Evolutionary conservation across 768 basidiomycete species (phyloP).

Genomic region (Cytidiella melzeri): DNA sequence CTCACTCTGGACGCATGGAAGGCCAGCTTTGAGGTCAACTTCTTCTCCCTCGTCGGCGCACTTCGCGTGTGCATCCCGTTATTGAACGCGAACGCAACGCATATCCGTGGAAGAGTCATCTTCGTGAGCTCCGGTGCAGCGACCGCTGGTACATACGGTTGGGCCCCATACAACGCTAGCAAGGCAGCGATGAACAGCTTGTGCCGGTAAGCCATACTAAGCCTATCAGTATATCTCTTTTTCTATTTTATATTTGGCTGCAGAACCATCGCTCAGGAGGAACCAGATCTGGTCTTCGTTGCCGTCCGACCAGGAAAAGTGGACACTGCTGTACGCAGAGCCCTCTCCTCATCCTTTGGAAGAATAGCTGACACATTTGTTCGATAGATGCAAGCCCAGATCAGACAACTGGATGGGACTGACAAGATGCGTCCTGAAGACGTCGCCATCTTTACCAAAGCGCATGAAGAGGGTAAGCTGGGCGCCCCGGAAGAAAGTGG

Average conservation of each 20-base stretch:
- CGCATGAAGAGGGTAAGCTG: slow-evolving; percentile 59
- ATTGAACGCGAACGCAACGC: slow-evolving; percentile 46
- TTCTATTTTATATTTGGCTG: neutral
- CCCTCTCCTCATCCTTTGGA: neutral
- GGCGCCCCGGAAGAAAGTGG: slow-evolving; percentile 71
- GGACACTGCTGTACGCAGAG: slow-evolving; percentile 58
- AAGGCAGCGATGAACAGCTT: slow-evolving; percentile 91
- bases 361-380: slow-evolving; percentile 2
- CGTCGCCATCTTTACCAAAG: slow-evolving; percentile 50
- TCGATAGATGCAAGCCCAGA: slow-evolving; percentile 60
- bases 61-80: slow-evolving; percentile 62
- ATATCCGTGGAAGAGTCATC: slow-evolving; percentile 58
- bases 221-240: neutral
- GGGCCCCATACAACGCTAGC: slow-evolving; percentile 77
- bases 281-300: slow-evolving; percentile 65
- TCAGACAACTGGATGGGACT: slow-evolving; percentile 46
- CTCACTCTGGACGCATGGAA: slow-evolving; percentile 58
- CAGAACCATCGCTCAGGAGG: slow-evolving; percentile 83
- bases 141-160: slow-evolving; percentile 55
- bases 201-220: slow-evolving; percentile 44
- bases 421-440: slow-evolving; percentile 49
- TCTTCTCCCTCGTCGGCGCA: slow-evolving; percentile 76
- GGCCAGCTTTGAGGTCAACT: slow-evolving; percentile 75
- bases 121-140: slow-evolving; percentile 88
- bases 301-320: slow-evolving; percentile 87